Evolutionary conservation across 192 early-diverging fungal genomes (phyloP), one percentile per base, ranked within the genome.

Genomic region (Backusella westeae): DNA sequence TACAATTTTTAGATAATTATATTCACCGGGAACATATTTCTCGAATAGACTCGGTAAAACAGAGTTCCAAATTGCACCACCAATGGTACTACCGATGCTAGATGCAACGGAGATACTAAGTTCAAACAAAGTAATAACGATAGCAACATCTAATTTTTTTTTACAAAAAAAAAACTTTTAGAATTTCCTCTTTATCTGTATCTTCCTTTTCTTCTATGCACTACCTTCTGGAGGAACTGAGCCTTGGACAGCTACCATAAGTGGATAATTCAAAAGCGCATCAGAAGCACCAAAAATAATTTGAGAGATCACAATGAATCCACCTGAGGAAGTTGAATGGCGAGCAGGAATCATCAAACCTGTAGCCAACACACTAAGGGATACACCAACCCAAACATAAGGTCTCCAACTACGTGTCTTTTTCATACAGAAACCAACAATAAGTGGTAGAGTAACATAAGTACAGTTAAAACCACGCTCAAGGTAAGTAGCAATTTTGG

Each of bases 291-390:
- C 78, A 36, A 67, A 66, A 63, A 79, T 34, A 21, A 41, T 32
- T 38, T 79, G 73, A 23, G 67, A 74, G 39, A 69, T 56, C 2
- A 79, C 73, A 46, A 79, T 67, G 42, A 71, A 69, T 9, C 39
- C 78, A 70, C 75, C 49, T 21, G 73, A 79, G 0, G 73, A 68
- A 4, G 10, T 23, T 4, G 78, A 67, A 17, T 52, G 67, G 15
- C 78, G 78, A 63, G 78, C 73, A 7, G 68, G 78, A 66, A 79
- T 79, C 78, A 79, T 79, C 3, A 79, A 21, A 2, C 73, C 78
- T 44, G 70, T 36, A 71, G 73, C 67, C 34, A 75, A 32, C 8
- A 79, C 21, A 38, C 39, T 46, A 7, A 79, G n/a, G 41, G 44
- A 29, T 52, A 75, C 38, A 63, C 78, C 78, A 26, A 23, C n/a